Evolutionary conservation across 179 eudicot genomes (phyloP), one percentile per base, ranked within the genome.

Genomic region (Beta macrorhiza): DNA sequence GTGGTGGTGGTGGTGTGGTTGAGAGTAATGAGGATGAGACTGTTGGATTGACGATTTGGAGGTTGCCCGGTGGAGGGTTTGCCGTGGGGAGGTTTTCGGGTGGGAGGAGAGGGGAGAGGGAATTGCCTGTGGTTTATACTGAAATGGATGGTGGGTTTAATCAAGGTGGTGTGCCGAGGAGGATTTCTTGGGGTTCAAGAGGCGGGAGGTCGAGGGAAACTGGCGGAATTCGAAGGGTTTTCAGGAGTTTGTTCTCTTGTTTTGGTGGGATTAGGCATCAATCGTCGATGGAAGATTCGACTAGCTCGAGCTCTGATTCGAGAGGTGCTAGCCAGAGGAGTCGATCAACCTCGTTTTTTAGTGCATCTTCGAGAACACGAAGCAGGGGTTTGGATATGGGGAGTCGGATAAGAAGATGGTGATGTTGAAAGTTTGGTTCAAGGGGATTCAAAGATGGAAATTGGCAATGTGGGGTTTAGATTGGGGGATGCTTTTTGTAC

Each of bases 141-240:
- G 99, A 96, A 84, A 89, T 96, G 96, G 98, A 96, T 80, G 99
- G 99, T 9, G 98, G 93, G 63, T 95, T 92, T 68, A 85, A 74
- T 83, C 90, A 53, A 83, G 94, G 87, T 73, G 92, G 86, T 82
- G 80, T 80, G 79, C 85, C 88, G 4, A 82, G 90, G 68, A 86
- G 90, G 87, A 83, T 88, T 51, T 88, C 90, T 0, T 86, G 88
- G 88, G 83, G 87, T 4, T 56, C 82, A 15, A 80, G 90, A 57
- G 80, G 86, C 45, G 90, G 87, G 20, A 80, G 83, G 32, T 81
- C 82, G 0, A 84, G 87, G 22, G 80, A 78, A 77, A 84, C 76
- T 57, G 88, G 90, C 5, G 89, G 87, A 5, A 69, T 86, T 29
- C 77, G 87, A 49, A 77, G 82, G 47, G 79, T 73, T 68, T 81